Evolutionary conservation across 192 early-diverging fungal genomes (phyloP), one percentile per base, ranked within the genome.

Genomic region (Podochytrium sp.): DNA sequence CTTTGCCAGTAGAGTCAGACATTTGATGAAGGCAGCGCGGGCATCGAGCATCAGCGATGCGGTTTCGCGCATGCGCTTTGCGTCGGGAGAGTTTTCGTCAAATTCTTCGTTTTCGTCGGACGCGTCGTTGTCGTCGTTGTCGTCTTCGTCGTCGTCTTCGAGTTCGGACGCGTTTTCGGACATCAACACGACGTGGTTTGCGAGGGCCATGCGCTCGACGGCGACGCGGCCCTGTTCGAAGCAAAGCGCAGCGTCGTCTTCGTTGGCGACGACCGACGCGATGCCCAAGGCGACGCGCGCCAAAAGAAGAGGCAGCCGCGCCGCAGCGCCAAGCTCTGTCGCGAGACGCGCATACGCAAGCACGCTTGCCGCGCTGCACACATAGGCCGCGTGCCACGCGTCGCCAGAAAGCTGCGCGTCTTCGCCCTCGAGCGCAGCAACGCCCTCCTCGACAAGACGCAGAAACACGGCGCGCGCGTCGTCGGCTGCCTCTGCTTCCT

Each of bases 401-500:
- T 29, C 63, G 35, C 3, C 40, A 16, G 3, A 12, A 3, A 65
- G 47, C 3, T 10, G 12, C 29, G 40, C 50, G 7, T 32, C 0
- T 25, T n/a, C 66, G 30, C 25, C 12, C 53, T 69, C 66, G 51
- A 35, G 20, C 18, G 7, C 6, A 12, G 32, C 66, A 10, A 69
- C 18, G 18, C 16, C 34, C 16, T 55, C 50, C 37, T 69, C 66
- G 40, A 55, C 25, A 47, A 69, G 66, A 30, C 47, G 16, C 27
- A 16, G 35, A 33, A 35, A 16, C 12, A 69, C 51, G 23, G 47
- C 51, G 51, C 51, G 66, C 49, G 50, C 47, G 51, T 69, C 66
- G 16, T 65, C 63, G 7, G 20, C 18, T 16, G 30, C 63, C 23
- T 33, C 18, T 5, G 7, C 50, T 49, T 12, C 10, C n/a, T 66